Percentiles rank a stretch among this genome's conserved stretches.
Evolutionary conservation across 495 filamentous ascomycete genomes (phyloP).

Genomic region (Ramalina peruviana): DNA sequence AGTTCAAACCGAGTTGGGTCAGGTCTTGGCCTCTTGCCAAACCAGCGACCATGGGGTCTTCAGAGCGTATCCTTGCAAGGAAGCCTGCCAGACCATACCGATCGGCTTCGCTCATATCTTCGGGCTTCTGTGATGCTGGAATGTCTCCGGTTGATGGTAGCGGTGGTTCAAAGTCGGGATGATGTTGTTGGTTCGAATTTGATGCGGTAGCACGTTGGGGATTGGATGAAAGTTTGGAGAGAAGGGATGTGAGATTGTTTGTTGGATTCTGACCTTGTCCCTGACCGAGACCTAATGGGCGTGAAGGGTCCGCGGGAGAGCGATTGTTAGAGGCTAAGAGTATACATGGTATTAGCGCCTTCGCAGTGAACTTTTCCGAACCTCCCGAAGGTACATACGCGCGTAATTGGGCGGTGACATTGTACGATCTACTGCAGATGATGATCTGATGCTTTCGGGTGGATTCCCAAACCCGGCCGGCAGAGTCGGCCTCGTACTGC

Average conservation of each 20-base stretch:
- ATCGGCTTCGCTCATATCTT: slow-evolving; percentile 67
- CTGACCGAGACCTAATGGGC: too few species aligned
- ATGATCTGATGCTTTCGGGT: slow-evolving; percentile 17
- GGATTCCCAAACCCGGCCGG: slow-evolving; percentile 43
- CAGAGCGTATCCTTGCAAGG: slow-evolving; percentile 62
- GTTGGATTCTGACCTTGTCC: neutral
- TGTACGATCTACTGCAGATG: slow-evolving; percentile 15
- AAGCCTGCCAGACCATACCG: slow-evolving; percentile 71
- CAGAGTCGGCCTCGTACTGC: slow-evolving; percentile 26
- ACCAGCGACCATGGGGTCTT: slow-evolving; percentile 59
- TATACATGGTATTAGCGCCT: too few species aligned
- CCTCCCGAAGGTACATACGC: neutral
- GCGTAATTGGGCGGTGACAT: slow-evolving; percentile 9
- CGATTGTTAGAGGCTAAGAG: too few species aligned
- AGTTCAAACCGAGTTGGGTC: slow-evolving; percentile 59
- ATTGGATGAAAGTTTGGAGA: slow-evolving; percentile 5
- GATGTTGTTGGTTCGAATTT: slow-evolving; percentile 3
- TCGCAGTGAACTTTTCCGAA: too few species aligned
- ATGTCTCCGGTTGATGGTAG: slow-evolving; percentile 20
- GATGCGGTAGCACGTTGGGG: slow-evolving; percentile 17
- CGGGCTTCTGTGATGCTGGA: slow-evolving; percentile 31
- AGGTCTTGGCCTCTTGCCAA: slow-evolving; percentile 71
- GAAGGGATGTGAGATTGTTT: slow-evolving; percentile 9
- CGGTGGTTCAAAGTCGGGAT: slow-evolving; percentile 14
- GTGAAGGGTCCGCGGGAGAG: too few species aligned